Percentiles rank a stretch among this genome's conserved stretches.
These are phyloP conservation scores for Aspergillus ostianus DNA, from an alignment of 495 filamentous ascomycete genomes.

Conservation along the genomic window DNA sequence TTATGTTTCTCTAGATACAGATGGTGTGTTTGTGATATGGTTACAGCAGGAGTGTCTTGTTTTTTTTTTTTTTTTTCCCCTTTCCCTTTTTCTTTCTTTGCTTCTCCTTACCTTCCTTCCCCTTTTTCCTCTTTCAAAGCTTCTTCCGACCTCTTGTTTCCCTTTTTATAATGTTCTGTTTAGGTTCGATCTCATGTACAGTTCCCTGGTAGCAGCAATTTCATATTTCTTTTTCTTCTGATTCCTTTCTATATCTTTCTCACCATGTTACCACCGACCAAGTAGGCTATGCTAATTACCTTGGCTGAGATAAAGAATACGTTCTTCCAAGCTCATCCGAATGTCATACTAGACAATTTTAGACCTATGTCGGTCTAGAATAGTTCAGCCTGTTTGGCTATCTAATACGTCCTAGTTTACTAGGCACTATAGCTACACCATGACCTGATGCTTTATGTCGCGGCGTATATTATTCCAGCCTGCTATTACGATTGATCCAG, in stretches of 20 bases:
- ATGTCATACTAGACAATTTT: no score
- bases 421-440: no score
- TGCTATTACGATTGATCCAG: no score
- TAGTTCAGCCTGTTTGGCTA: no score
- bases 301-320: no score
- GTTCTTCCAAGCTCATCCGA: no score
- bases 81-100: background rate
- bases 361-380: no score
- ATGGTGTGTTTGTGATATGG: background rate
- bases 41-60: conserved; percentile 7
- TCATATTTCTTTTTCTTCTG: conserved; percentile 16
- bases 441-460: no score
- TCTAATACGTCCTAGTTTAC: no score
- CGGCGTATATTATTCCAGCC: no score
- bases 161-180: conserved; percentile 12
- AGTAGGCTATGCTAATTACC: background rate
- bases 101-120: background rate
- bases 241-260: background rate
- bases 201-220: conserved; percentile 27
- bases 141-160: no score
- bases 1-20: conserved; percentile 10
- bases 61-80: conserved; percentile 7
- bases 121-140: conserved; percentile 6
- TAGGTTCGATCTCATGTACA: conserved; percentile 27
- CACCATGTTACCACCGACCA: background rate